These are phyloP conservation scores for Talaromyces sp. DNA, from an alignment of 2,329 filamentous ascomycete species.

Conservation along the genomic window DNA sequence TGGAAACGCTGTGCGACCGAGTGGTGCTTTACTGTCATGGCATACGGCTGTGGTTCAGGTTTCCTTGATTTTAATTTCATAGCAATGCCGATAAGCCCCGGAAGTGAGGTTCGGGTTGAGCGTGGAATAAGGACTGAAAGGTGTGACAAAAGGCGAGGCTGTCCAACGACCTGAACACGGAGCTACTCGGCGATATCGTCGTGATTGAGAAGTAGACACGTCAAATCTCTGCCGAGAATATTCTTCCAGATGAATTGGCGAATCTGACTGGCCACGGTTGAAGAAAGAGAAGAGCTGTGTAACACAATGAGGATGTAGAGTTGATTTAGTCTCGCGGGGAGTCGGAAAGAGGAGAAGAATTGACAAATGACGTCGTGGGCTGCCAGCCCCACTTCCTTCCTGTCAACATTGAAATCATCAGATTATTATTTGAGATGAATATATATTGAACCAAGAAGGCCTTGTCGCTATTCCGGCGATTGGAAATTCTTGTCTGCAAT, in stretches of 20 bases:
- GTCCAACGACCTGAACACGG: not conserved
- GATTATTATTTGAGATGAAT: not conserved
- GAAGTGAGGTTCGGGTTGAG: not conserved
- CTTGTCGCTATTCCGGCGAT: not conserved
- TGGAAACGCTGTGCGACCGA: no score
- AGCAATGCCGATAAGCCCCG: not conserved
- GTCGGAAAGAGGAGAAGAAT: not conserved
- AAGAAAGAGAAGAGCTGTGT: not conserved
- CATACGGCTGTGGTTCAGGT: no score
- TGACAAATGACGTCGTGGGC: not conserved
- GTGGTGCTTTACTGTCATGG: no score
- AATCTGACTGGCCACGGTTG: no score
- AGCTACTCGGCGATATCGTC: not conserved
- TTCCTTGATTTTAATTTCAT: no score
- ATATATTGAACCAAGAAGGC: not conserved
- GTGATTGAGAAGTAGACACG: not conserved
- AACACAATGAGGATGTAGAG: not conserved
- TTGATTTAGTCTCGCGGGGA: not conserved
- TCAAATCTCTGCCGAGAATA: not conserved
- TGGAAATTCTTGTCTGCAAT: not conserved
- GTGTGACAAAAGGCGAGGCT: not conserved
- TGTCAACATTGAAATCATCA: not conserved
- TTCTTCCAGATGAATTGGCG: no score
- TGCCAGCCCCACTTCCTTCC: not conserved
- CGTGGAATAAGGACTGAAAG: not conserved